Conservation (phyloP, 176 grass and related monocot genomes). For the Saccharum officinarum region DNA sequence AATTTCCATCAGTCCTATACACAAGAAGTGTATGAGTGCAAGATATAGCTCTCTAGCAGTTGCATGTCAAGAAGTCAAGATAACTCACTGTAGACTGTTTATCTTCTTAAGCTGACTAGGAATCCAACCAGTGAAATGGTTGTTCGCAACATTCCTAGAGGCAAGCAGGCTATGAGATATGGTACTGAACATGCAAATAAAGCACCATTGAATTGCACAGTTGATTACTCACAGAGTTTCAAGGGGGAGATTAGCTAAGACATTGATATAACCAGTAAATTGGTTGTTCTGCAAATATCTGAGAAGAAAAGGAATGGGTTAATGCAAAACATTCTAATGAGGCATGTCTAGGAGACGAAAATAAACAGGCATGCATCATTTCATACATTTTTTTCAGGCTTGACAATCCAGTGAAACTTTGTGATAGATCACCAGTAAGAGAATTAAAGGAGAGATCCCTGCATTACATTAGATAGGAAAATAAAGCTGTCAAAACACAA, state of each 20-base stretch:
- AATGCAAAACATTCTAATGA: conserved; percentile 15
- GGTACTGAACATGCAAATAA: conserved; percentile 27
- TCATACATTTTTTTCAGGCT: conserved; percentile 82
- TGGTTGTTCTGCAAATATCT: conserved; percentile 97
- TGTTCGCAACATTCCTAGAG: conserved; percentile 87
- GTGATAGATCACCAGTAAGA: conserved; percentile 73
- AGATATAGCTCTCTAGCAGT: conserved; percentile 25
- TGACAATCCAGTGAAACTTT: conserved; percentile 71
- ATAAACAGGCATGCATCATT: background rate
- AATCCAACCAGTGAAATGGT: conserved; percentile 96
- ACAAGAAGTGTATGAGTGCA: conserved; percentile 29
- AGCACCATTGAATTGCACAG: conserved; percentile 3
- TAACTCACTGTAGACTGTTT: conserved; percentile 91
- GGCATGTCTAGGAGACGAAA: conserved; percentile 19
- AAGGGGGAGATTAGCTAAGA: conserved; percentile 80
- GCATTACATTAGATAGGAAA: conserved; percentile 40
- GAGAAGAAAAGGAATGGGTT: conserved; percentile 37
- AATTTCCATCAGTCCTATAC: conserved; percentile 84
- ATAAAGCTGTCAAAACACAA: conserved; percentile 25
- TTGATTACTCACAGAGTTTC: conserved; percentile 71
- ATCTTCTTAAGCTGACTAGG: conserved; percentile 86
- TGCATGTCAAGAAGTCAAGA: conserved; percentile 21
- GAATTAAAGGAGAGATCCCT: conserved; percentile 91
- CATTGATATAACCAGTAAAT: conserved; percentile 77
- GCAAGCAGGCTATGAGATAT: conserved; percentile 37